phyloP scores from a whole-genome alignment of 2,329 filamentous ascomycete species.

The Neofusicoccum kwambonambiense region DNA sequence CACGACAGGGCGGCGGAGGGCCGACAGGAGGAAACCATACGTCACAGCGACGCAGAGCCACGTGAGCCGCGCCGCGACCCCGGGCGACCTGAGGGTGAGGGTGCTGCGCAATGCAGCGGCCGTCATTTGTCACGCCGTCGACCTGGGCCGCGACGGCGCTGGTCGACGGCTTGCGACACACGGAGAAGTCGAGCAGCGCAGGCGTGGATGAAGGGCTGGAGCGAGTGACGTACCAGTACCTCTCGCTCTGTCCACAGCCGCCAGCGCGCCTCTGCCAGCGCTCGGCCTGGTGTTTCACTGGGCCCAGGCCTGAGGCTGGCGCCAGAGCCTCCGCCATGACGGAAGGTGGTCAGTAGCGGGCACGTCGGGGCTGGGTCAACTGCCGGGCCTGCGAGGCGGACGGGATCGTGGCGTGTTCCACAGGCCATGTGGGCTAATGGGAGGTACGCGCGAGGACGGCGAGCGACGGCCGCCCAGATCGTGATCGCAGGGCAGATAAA shows the following conservation, averaged over 20 bases:
- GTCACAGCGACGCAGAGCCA: background rate
- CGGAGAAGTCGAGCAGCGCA: background rate
- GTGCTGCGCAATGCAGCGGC: too few relatives aligned
- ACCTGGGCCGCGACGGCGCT: background rate
- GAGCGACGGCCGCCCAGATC: background rate
- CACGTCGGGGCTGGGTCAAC: background rate
- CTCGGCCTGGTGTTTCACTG: background rate
- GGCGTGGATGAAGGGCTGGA: background rate
- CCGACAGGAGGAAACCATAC: background rate
- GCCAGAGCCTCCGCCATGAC: background rate
- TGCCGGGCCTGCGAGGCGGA: background rate
- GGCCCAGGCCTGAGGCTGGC: background rate
- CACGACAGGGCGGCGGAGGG: too few relatives aligned
- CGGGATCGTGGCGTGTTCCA: background rate
- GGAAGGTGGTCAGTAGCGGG: background rate
- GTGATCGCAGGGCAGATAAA: slow-evolving; percentile 7
- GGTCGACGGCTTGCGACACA: too few relatives aligned
- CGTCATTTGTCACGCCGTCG: background rate
- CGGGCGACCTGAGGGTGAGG: too few relatives aligned
- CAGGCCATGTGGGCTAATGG: slow-evolving; percentile 2
- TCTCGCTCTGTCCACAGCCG: too few relatives aligned
- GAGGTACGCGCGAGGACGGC: background rate
- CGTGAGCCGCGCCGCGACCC: background rate
- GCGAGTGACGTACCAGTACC: background rate
- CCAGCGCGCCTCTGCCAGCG: too few relatives aligned